Percentiles rank a stretch among this genome's conserved stretches.
Evolutionary conservation across 768 basidiomycete genomes (phyloP).

Genomic region (Trametes maxima): DNA sequence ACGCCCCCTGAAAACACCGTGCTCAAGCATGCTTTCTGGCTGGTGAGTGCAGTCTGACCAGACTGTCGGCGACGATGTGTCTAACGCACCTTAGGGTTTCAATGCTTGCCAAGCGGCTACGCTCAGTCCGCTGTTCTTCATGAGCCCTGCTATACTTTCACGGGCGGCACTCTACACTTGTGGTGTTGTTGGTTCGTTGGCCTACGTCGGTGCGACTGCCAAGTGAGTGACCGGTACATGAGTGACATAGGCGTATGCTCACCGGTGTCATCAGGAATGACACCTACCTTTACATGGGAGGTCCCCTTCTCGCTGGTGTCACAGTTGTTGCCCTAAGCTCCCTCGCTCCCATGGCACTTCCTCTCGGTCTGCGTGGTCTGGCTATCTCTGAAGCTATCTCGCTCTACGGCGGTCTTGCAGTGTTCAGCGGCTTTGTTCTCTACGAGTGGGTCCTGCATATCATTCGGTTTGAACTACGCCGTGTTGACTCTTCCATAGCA

Average conservation of each 20-base stretch:
- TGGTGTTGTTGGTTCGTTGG: conserved; percentile 83
- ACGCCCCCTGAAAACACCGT: conserved; percentile 76
- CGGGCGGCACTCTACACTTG: conserved; percentile 88
- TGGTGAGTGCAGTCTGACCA: conserved; percentile 47
- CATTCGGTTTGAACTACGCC: neutral
- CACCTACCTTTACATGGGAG: conserved; percentile 84
- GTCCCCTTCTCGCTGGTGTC: conserved; percentile 85
- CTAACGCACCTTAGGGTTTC: conserved; percentile 57
- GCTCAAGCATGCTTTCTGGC: conserved; percentile 82
- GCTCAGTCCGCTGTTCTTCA: conserved; percentile 86
- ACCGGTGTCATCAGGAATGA: conserved; percentile 55
- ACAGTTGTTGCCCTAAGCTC: conserved; percentile 85
- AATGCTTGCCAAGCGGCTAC: conserved; percentile 86
- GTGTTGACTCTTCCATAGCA: conserved; percentile 45
- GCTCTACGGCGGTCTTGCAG: conserved; percentile 86
- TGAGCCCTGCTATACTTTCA: conserved; percentile 81
- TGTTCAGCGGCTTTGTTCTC: conserved; percentile 85
- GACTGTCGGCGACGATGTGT: neutral
- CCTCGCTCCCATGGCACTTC: conserved; percentile 89
- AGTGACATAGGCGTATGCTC: neutral
- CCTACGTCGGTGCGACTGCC: conserved; percentile 88
- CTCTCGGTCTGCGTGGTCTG: conserved; percentile 75
- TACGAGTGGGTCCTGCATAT: conserved; percentile 62
- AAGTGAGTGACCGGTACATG: conserved; percentile 44
- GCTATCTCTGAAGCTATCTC: conserved; percentile 77